phyloP scores from a whole-genome alignment of 257 asterid genomes.

The Knoxia roxburghii region DNA sequence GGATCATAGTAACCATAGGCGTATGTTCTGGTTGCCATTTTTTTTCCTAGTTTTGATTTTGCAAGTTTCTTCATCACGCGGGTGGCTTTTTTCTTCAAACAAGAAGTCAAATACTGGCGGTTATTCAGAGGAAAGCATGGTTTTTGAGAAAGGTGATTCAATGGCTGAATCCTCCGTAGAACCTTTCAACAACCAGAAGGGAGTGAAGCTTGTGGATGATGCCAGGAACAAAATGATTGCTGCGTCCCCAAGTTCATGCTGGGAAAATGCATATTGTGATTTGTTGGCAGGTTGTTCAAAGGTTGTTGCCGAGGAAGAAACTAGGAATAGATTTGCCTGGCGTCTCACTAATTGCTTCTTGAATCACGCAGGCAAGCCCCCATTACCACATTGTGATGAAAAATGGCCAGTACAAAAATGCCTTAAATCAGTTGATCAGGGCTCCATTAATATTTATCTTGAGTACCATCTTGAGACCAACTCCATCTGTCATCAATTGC shows the following conservation, averaged over 20 bases:
- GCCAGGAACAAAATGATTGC: slow-evolving; percentile 44
- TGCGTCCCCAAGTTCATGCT: slow-evolving; percentile 41
- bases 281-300: slow-evolving; percentile 55
- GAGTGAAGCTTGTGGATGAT: slow-evolving; percentile 40
- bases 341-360: slow-evolving; percentile 78
- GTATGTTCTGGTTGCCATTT: neutral
- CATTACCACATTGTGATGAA: slow-evolving; percentile 55
- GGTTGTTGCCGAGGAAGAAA: slow-evolving; percentile 59
- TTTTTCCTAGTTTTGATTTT: slow-evolving; percentile 21
- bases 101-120: slow-evolving; percentile 8
- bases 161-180: slow-evolving; percentile 64
- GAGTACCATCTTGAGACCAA: slow-evolving; percentile 67
- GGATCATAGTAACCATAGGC: neutral
- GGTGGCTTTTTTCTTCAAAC: slow-evolving; percentile 41
- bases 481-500: slow-evolving; percentile 80
- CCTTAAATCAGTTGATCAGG: slow-evolving; percentile 40
- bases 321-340: slow-evolving; percentile 75
- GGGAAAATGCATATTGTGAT: slow-evolving; percentile 54
- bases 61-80: slow-evolving; percentile 32
- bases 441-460: slow-evolving; percentile 42
- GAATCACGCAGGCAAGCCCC: slow-evolving; percentile 52
- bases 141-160: slow-evolving; percentile 2
- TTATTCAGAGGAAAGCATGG: slow-evolving; percentile 5
- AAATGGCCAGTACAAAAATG: slow-evolving; percentile 41
- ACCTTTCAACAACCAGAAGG: slow-evolving; percentile 37